A percentile compares a stretch with the other conserved stretches of the same genome.
Evolutionary conservation across 2,329 filamentous ascomycete genomes (phyloP).

Genomic region (Penicillium decumbens): DNA sequence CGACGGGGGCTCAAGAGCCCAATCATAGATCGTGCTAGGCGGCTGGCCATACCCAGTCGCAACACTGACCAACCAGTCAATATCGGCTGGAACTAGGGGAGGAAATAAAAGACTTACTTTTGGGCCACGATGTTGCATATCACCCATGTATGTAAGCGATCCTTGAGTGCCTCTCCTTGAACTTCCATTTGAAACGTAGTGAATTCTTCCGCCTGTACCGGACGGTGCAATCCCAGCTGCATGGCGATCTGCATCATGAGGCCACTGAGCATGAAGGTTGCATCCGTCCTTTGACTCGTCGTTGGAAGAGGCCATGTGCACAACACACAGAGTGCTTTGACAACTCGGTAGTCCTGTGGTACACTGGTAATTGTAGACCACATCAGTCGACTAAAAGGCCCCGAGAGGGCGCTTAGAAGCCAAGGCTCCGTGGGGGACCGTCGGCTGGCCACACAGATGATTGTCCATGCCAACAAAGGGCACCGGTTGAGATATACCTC

Average conservation of each 20-base stretch:
- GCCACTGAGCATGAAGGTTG: constrained; percentile 60
- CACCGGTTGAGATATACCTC: constrained; percentile 55
- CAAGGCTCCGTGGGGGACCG: constrained; percentile 52
- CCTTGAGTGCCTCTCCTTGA: constrained; percentile 57
- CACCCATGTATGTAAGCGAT: constrained; percentile 61
- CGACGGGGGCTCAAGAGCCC: constrained; percentile 48
- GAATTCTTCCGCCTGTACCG: constrained; percentile 56
- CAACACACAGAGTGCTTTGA: constrained; percentile 58
- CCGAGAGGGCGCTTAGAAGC: constrained; percentile 48
- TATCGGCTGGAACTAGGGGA: background rate
- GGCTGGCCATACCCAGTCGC: constrained; percentile 62
- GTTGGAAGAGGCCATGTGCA: constrained; percentile 62
- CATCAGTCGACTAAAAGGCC: constrained; percentile 53
- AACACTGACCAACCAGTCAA: constrained; percentile 43
- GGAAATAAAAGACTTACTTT: constrained; percentile 42
- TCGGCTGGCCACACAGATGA: constrained; percentile 57
- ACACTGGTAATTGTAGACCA: constrained; percentile 57
- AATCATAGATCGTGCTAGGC: constrained; percentile 57
- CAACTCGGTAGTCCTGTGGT: constrained; percentile 58
- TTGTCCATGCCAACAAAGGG: constrained; percentile 60
- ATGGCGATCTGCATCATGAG: constrained; percentile 63
- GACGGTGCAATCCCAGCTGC: constrained; percentile 59
- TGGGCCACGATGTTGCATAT: constrained; percentile 65
- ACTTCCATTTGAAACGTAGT: constrained; percentile 49
- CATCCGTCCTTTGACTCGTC: constrained; percentile 57